Percentiles rank a stretch among this genome's conserved stretches.
phyloP scores from a whole-genome alignment of 2,329 filamentous ascomycete genomes.

The Penicillium corylophilum region DNA sequence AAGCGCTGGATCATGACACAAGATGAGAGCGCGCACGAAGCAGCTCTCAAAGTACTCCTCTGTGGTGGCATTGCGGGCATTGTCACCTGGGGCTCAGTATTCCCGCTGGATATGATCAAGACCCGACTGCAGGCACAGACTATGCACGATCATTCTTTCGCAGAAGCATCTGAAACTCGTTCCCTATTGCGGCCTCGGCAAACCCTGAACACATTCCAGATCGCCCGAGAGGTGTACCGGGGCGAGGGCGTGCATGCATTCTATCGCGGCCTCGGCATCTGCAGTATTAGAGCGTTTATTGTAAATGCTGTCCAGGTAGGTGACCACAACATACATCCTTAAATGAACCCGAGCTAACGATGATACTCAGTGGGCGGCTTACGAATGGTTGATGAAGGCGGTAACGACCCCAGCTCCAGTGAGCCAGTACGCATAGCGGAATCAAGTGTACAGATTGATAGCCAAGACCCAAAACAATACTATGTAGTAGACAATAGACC shows the following conservation, averaged over 20 bases:
- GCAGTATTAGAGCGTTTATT: constrained; percentile 81
- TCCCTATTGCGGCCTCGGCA: constrained; percentile 21
- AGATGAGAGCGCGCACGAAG: constrained; percentile 48
- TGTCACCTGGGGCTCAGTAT: constrained; percentile 85
- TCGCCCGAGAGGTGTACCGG: constrained; percentile 66
- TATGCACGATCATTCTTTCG: constrained; percentile 18
- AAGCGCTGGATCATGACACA: constrained; percentile 57
- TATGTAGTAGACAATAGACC: constrained; percentile 24
- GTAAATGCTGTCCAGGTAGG: constrained; percentile 79
- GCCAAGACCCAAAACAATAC: too few species aligned
- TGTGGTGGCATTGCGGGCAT: constrained; percentile 87
- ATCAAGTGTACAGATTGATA: neutral
- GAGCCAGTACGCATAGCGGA: constrained; percentile 5
- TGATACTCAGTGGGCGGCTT: constrained; percentile 77
- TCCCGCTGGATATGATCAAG: constrained; percentile 89
- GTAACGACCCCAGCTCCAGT: constrained; percentile 25
- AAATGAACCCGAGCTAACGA: neutral
- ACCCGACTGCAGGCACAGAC: constrained; percentile 81
- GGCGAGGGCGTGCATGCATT: constrained; percentile 63
- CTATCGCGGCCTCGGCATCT: constrained; percentile 74
- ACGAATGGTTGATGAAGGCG: constrained; percentile 77
- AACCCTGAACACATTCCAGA: constrained; percentile 57
- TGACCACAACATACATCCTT: neutral
- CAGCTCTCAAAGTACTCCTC: constrained; percentile 66
- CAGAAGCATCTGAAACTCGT: constrained; percentile 22